A percentile compares a stretch with the other conserved stretches of the same genome.
phyloP scores from a whole-genome alignment of 2,329 filamentous ascomycete genomes.

The Colletotrichum melonis region DNA sequence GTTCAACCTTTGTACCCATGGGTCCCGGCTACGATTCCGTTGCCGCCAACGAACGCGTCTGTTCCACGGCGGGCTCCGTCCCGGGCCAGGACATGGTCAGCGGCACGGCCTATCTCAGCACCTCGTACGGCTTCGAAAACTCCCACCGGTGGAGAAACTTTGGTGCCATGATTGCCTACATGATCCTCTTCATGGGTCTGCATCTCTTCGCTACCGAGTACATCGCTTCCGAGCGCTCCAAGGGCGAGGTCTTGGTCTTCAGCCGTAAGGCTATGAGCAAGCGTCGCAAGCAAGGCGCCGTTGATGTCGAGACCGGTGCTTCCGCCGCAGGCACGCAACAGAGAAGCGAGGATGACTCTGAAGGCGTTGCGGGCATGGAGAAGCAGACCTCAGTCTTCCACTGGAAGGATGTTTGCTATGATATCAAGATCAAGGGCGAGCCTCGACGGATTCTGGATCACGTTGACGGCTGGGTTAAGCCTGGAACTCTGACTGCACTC shows the following conservation, averaged over 20 bases:
- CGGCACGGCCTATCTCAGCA: constrained; percentile 59
- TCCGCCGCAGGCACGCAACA: not conserved
- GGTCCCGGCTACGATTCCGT: constrained; percentile 43
- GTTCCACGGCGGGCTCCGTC: constrained; percentile 58
- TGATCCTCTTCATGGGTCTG: constrained; percentile 57
- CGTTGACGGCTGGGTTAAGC: constrained; percentile 78
- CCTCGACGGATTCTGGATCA: constrained; percentile 71
- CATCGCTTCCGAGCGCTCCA: constrained; percentile 60
- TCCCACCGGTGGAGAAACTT: constrained; percentile 67
- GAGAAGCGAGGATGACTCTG: constrained; percentile 52
- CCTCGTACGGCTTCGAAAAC: constrained; percentile 59
- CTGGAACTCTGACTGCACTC: constrained; percentile 73
- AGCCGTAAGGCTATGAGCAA: constrained; percentile 51
- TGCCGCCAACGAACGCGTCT: constrained; percentile 50
- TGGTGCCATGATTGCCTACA: constrained; percentile 63
- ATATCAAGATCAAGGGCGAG: constrained; percentile 74
- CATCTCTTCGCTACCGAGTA: constrained; percentile 64
- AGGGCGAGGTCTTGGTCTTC: constrained; percentile 71
- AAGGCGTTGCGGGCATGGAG: constrained; percentile 34
- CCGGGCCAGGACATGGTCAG: constrained; percentile 56
- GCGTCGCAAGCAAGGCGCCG: constrained; percentile 64
- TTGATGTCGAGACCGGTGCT: not conserved
- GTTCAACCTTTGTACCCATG: constrained; percentile 50
- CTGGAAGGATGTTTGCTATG: constrained; percentile 76
- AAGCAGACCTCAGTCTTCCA: constrained; percentile 73